Evolutionary conservation across 1,284 basidiomycete species (phyloP), one percentile per base, ranked within the genome.

Genomic region (Rhodotorula glutinis): DNA sequence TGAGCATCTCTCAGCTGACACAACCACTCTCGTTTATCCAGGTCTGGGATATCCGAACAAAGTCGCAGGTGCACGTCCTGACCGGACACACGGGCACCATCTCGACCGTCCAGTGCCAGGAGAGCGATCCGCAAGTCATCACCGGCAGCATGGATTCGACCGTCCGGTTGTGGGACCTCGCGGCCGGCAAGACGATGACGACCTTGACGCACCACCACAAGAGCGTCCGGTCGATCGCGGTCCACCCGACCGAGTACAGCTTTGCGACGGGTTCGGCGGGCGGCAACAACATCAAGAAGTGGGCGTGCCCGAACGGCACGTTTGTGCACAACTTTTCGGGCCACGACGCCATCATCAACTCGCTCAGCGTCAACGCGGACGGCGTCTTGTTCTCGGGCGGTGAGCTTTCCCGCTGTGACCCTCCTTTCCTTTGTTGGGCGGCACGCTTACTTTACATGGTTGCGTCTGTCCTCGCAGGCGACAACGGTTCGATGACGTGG

Each of bases 161-260:
- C 0, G 85, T 98, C 57, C 85, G 90, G 88, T 90, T 99, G 53
- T 99, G 95, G 95, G 95, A 98, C 79, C 83, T 99, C n/a, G 95
- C 94, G 1, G 95, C 95, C 0, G 96, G 95, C 38, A 97, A 96
- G 80, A 91, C 92, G 27, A 90, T 92, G 86, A 87, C 89, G 29
- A 96, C 92, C 29, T 82, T 98, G 43, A 98, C 95, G 23, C 95
- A 98, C 80, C 95, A 98, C 84, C 98, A 98, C 80, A 99, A 99
- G 80, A 92, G 90, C 19, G 93, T 99, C 2, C 87, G 95, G 63
- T 87, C 94, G 0, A 83, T 99, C 55, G 90, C 94, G 2, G 87
- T 98, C 61, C 93, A 97, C 77, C 95, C 95, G 1, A 92, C 90
- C 14, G 94, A 98, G 77, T 98, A 92, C 81, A 89, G 88, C 49